Conservation (phyloP, 192 early-diverging fungal species). For the Polychytrium aggregatum region DNA sequence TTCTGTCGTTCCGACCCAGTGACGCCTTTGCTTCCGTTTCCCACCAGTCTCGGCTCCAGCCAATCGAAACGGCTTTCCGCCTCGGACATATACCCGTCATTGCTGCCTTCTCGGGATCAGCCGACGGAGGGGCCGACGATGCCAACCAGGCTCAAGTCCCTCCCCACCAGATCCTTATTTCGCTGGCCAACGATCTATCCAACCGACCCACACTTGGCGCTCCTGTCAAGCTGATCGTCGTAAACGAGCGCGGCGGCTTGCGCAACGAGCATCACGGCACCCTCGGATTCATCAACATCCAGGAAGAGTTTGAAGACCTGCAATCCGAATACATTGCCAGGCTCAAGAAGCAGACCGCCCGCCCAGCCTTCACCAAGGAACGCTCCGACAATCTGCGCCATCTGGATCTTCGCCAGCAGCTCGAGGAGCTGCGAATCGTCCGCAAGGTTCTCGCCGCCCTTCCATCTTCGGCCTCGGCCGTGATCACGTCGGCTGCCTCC, state of each 20-base stretch:
- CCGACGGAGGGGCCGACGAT: conserved; percentile 5
- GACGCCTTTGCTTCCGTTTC: conserved; percentile 3
- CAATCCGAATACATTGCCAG: conserved; percentile 14
- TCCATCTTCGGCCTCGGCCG: conserved; percentile 62
- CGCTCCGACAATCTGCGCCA: background rate
- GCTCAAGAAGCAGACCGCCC: conserved; percentile 18
- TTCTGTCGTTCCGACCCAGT: too few species aligned
- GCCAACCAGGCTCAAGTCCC: conserved; percentile 22
- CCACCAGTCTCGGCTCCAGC: conserved; percentile 27
- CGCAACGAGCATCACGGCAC: conserved; percentile 22
- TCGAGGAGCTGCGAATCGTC: conserved; percentile 48
- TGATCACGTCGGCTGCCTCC: conserved; percentile 51
- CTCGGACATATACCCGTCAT: conserved; percentile 54
- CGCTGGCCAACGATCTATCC: conserved; percentile 18
- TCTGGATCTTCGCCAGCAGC: background rate
- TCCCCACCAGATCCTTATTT: conserved; percentile 38
- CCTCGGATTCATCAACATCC: conserved; percentile 69
- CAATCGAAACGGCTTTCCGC: conserved; percentile 48
- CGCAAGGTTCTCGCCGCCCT: conserved; percentile 52
- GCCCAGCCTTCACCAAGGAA: conserved; percentile 17
- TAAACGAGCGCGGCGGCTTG: conserved; percentile 61
- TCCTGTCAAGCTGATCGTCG: conserved; percentile 53
- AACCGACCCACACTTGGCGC: conserved; percentile 9
- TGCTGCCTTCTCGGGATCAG: conserved; percentile 6
- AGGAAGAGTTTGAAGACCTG: conserved; percentile 61